Evolutionary conservation across 306 rosid species (phyloP), one percentile per base, ranked within the genome.

Genomic region (Rosa lucieae): DNA sequence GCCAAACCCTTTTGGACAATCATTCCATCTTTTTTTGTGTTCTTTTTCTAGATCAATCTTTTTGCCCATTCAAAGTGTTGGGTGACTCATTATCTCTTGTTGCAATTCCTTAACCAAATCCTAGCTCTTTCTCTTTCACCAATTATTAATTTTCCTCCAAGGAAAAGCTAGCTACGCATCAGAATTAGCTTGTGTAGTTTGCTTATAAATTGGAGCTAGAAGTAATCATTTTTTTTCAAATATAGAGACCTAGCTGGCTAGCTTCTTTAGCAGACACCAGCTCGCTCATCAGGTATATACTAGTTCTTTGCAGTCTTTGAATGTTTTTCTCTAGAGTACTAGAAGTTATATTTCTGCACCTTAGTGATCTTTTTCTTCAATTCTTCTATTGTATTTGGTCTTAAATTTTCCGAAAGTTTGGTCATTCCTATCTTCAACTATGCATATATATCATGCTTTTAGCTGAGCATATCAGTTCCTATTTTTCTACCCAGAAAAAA

Each of bases 1-100:
- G 84, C 86, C 84, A 42, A 81, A 76, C 75, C 78, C 74, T 83
- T 75, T 70, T 63, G 29, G 52, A 76, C 87, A 84, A 86, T 81
- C 76, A 87, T 88, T 90, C 79, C 84, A 77, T 66, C 67, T 79
- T 75, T 77, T 52, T 40, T 58, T 46, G 40, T 66, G 26, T 69
- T 20, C 53, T 53, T 42, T 20, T 74, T 6, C 18, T 14, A 0
- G 23, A 68, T 32, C 39, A 46, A 14, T 37, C 69, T 73, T 78
- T 85, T 68, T 77, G 79, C 80, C 81, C 77, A 67, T 81, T 75
- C 78, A 32, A 76, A 78, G 20, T 80, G 79, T 73, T 82, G 80
- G 72, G 73, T 47, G 44, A 53, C 71, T 65, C 37, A 62, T 21
- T 74, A 49, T 82, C 73, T 75, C 76, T 47, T 70, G 35, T 17